Percentiles rank a stretch among this genome's conserved stretches.
Conservation (phyloP, 140 eudicot genomes). For the Ambrosia hybrid region DNA sequence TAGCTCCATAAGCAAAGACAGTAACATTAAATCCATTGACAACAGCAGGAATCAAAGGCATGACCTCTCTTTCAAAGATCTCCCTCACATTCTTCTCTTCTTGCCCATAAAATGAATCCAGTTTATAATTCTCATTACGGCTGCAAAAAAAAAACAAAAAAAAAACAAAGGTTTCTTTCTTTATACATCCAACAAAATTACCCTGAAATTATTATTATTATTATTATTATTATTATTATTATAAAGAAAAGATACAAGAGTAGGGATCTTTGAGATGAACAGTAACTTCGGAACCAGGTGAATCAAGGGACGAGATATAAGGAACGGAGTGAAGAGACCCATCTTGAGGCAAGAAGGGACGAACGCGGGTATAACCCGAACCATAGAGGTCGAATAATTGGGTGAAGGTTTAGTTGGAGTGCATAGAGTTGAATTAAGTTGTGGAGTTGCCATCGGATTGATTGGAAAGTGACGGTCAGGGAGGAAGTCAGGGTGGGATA, state of each 20-base stretch:
- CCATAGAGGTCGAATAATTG: no score
- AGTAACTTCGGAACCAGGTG: slow-evolving; percentile 43
- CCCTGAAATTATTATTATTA: no score
- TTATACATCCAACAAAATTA: no score
- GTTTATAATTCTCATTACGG: slow-evolving; percentile 30
- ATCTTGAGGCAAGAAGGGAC: no score
- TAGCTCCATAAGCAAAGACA: no score
- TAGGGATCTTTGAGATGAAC: slow-evolving; percentile 75
- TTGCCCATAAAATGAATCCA: slow-evolving; percentile 72
- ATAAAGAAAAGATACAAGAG: slow-evolving; percentile 15
- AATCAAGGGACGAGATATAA: slow-evolving; percentile 48
- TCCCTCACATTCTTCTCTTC: slow-evolving; percentile 55
- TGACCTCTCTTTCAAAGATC: slow-evolving; percentile 32
- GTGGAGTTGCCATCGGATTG: neutral
- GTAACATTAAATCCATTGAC: no score
- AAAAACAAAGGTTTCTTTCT: no score
- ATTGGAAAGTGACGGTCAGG: neutral
- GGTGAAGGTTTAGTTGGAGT: no score
- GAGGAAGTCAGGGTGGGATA: no score
- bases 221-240: no score
- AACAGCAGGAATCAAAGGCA: slow-evolving; percentile 46
- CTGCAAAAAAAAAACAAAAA: slow-evolving; percentile 31
- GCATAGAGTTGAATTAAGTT: no score
- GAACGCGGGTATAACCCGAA: no score
- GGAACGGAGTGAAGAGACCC: slow-evolving; percentile 19